Evolutionary conservation across 1,139 yeast genomes (phyloP), one percentile per base, ranked within the genome.

Genomic region (Dujonia santamariae): DNA sequence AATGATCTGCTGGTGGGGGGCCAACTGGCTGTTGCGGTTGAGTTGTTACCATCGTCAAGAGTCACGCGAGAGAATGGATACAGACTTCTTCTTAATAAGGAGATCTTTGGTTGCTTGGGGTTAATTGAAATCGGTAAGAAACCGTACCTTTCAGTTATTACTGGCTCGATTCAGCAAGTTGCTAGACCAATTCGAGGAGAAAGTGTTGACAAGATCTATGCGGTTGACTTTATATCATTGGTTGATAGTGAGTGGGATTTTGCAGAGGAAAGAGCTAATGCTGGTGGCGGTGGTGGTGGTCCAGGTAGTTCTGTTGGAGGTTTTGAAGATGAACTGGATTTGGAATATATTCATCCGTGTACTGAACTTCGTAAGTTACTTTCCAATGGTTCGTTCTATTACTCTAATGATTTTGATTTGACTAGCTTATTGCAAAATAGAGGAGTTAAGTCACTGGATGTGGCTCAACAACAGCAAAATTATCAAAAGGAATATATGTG

Each of bases 401-500:
- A 83, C 60, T 86, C 96, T 30, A 79, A 88, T 13, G 94, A 88
- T 57, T 92, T 88, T 58, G 98, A 94, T 59, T 63, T 92, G 45
- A 92, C 98, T 0, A 82, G 87, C 17, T 68, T 82, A 11, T 59
- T 92, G 42, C 97, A 92, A 56, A 72, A 76, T 37, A 62, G 94
- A 49, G 90, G 90, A 2, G 59, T 81, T 7, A 59, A 42, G 48
- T n/a, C n/a, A n/a, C n/a, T n/a, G n/a, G n/a, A n/a, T n/a, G n/a
- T n/a, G n/a, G n/a, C n/a, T n/a, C 54, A 24, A 54, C 15, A 11
- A 15, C 15, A 13, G 17, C 27, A 25, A 18, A 9, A 25, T 4
- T 20, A 29, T n/a, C 90, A 83, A 52, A 79, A 78, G 38, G 92
- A 90, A 46, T 92, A 85, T 53, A 88, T 92, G 97, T 94, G 99